Base-by-base conservation (phyloP, 2,329 filamentous ascomycete species). In the Neofusicoccum umdonicola region DNA sequence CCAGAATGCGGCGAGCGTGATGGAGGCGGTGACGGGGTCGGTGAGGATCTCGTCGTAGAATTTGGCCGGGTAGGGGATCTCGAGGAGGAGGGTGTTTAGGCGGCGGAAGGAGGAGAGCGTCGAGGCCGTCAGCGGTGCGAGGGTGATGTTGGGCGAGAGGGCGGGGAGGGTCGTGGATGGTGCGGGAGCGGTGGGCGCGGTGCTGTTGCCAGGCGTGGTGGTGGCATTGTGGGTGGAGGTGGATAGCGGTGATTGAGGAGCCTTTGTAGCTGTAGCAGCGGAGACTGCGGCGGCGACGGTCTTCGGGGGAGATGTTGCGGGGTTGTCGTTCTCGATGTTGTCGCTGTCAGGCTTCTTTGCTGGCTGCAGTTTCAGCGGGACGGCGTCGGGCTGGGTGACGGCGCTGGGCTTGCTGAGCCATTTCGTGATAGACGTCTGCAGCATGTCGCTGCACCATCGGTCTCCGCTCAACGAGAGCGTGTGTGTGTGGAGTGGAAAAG, bases 11-110 rank as follows among this genome's bases (percentile, higher is more conserved):
- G 87, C 80, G n/a, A 87, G 80, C 8, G 87, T 87, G 62, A 89
- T 74, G 65, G 82, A 80, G 45, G 81, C 77, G 62, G 80, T 77
- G 50, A 83, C 73, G 2, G 81, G 78, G 64, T 88, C 85, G 2
- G 82, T 80, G 71, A 88, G 79, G 45, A 82, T 86, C 66, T 86
- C 84, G 19, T 81, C 82, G 77, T 86, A 89, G 79, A 88, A 89
- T 17, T 79, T 81, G 52, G 83, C 81, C 3, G 85, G 82, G 71
- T 89, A 89, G 62, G 84, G 81, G 64, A 89, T 84, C 6, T 87
- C 87, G 1, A 89, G 79, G 1, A 87, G 80, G 4, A 87, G 76
- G 62, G 81, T 78, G 58, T 84, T 87, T 35, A 89, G 82, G 17
- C 83, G 83, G 69, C 83, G 84, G 72, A 88, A 81, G 7, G 82